Base-by-base conservation (phyloP, 768 basidiomycete genomes). In the Suillus alpinus region DNA sequence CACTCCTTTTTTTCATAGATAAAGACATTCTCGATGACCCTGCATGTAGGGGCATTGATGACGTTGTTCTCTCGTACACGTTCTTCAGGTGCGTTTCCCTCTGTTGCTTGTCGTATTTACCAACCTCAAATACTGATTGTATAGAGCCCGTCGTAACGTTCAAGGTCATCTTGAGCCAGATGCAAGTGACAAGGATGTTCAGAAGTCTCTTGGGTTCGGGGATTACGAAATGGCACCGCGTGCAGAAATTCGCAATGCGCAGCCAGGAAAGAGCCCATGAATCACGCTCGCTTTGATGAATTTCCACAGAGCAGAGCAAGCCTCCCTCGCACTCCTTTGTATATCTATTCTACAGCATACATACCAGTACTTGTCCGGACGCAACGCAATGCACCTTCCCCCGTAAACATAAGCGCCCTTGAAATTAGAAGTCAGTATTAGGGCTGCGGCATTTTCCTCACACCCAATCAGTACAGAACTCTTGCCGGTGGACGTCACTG, bases 1-100 rank as follows among this genome's bases (percentile, higher is more conserved):
- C 97, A 3, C 82, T 99, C 20, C 83, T 99, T 59, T 99, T 99
- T 79, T 99, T 99, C 80, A 96, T 99, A 66, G 97, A 99, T 79
- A 92, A 94, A 65, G 97, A 98, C 71, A 88, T 97, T 58, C 80
- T 95, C 40, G 95, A 99, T 47, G 97, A 99, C 66, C 95, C 95
- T 1, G 74, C 87, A 3, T 92, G 95, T 76, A 82, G 87, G 63
- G 86, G 89, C 65, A 82, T 99, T 13, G 89, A 96, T 66, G 93
- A 98, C 69, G 81, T 98, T 23, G 94, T 98, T 0, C 73, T 99
- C 58, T 95, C 92, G 26, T 99, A 99, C 73, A 99, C 97, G 0
- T 99, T 99, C 78, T 99, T 99, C 85, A 85, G 88, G 95, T 94
- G 66, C 60, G 83, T 77, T 58, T 53, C 8, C 32, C 23, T 29